A percentile compares a stretch with the other conserved stretches of the same genome.
These are phyloP conservation scores for Penicillium soppii DNA, from an alignment of 495 filamentous ascomycete species.

Conservation along the genomic window DNA sequence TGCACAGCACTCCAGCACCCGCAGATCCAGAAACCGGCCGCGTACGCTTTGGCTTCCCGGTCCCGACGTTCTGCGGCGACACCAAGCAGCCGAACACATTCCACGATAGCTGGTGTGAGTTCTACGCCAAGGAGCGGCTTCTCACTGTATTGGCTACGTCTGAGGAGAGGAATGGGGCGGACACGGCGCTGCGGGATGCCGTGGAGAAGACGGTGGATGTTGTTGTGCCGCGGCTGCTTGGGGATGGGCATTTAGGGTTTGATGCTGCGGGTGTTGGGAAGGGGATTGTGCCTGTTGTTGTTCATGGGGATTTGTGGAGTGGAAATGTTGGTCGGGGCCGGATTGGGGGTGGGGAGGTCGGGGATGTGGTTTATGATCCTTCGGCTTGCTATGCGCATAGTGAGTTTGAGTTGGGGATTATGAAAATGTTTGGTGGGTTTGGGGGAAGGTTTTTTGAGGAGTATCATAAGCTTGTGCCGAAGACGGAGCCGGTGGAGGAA, in stretches of 20 bases:
- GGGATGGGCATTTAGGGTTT: constrained; percentile 62
- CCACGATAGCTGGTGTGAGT: constrained; percentile 71
- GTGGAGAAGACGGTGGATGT: constrained; percentile 59
- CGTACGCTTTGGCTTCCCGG: constrained; percentile 76
- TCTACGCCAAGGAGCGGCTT: constrained; percentile 75
- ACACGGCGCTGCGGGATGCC: constrained; percentile 56
- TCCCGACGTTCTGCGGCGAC: constrained; percentile 81
- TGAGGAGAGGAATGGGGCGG: constrained; percentile 60
- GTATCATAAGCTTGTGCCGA: constrained; percentile 72
- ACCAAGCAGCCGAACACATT: constrained; percentile 76
- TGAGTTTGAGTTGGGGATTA: constrained; percentile 90
- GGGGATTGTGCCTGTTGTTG: constrained; percentile 66
- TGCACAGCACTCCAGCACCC: constrained; percentile 77
- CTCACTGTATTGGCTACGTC: constrained; percentile 58
- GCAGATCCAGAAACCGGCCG: constrained; percentile 48
- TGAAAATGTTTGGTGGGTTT: constrained; percentile 96
- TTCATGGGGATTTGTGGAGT: constrained; percentile 91
- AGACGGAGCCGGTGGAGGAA: constrained; percentile 78
- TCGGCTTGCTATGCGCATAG: constrained; percentile 77
- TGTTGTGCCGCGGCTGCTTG: constrained; percentile 73
- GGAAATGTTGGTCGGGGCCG: constrained; percentile 74
- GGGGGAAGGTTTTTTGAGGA: constrained; percentile 66
- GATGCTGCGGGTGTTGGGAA: constrained; percentile 42
- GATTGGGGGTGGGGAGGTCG: constrained; percentile 58
- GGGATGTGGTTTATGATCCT: constrained; percentile 86